Evolutionary conservation across 2,329 filamentous ascomycete genomes (phyloP), one percentile per base, ranked within the genome.

Genomic region (Didymella lethalis): DNA sequence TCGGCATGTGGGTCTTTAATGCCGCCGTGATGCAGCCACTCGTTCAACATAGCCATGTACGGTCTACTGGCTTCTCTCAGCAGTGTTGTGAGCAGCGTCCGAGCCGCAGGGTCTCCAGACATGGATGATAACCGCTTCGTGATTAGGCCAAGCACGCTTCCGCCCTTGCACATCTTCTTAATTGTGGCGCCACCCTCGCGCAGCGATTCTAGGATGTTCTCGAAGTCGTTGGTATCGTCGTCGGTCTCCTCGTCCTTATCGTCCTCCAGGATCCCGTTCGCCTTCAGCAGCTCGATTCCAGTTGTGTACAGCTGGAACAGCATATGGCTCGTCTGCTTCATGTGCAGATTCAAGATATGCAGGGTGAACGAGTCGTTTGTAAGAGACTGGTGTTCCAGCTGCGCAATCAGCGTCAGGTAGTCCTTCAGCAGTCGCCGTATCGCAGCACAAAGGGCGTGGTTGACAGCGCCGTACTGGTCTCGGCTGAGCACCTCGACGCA

Each of bases 21-120:
- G 48, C 90, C 92, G 38, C 95, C 95, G 72, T 96, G 94, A 73
- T 99, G 95, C 16, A 99, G 82, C 95, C 95, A 99, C 76, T 98
- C 94, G 71, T 99, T 99, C 61, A 99, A 81, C 95, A 99, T 99
- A 41, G 86, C 85, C 93, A 98, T 97, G 75, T 99, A 99, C 0
- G 95, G 95, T 54, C 90, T 87, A 70, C 93, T 97, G 1, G 94
- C 90, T 76, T 98, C 94, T 55, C 92, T 86, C 41, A 99, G 78
- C 28, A 99, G 79, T 3, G 89, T 90, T 11, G 92, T 95, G 11
- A 99, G 83, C 20, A 99, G 79, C 25, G 88, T 86, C 63, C 92
- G 87, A 20, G 95, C 93, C 0, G 92, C 90, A 4, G 95, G 95
- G 73, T 99, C 95, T 45, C 95, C 95, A 1, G 94, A 95, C 87